These are phyloP conservation scores for Pterocarpus santalinus DNA, from an alignment of 306 rosid species.

Conservation along the genomic window DNA sequence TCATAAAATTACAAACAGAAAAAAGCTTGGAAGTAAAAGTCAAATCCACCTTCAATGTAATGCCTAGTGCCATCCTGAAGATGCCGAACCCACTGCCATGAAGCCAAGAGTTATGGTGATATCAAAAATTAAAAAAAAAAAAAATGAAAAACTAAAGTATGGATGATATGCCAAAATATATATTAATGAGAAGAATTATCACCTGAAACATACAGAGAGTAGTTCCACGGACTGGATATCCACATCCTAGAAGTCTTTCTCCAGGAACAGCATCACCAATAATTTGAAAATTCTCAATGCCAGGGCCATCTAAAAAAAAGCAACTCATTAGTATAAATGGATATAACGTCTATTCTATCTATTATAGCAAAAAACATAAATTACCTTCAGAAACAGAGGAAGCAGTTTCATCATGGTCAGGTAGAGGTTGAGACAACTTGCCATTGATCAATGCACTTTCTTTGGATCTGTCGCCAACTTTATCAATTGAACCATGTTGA, in stretches of 20 bases:
- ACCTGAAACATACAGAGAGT: slow-evolving; percentile 99
- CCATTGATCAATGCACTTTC: slow-evolving; percentile 50
- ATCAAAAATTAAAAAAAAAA: slow-evolving; percentile 34
- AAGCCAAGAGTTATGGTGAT: slow-evolving; percentile 38
- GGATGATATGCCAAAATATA: slow-evolving; percentile 31
- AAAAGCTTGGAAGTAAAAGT: slow-evolving; percentile 4
- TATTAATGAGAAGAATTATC: slow-evolving; percentile 42
- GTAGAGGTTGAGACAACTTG: slow-evolving; percentile 49
- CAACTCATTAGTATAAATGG: slow-evolving; percentile 37
- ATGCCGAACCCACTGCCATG: slow-evolving; percentile 95
- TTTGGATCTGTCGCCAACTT: slow-evolving; percentile 43
- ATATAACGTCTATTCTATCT: neutral
- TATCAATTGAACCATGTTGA: slow-evolving; percentile 48
- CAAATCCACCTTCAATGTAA: slow-evolving; percentile 86
- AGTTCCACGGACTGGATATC: slow-evolving; percentile 87
- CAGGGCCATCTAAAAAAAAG: slow-evolving; percentile 70
- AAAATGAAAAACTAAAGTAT: neutral
- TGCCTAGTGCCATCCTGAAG: slow-evolving; percentile 96
- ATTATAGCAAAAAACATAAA: slow-evolving; percentile 21
- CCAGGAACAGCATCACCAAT: slow-evolving; percentile 90
- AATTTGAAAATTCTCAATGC: slow-evolving; percentile 92
- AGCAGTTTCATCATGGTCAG: slow-evolving; percentile 52
- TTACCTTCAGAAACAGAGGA: slow-evolving; percentile 67
- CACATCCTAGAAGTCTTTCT: slow-evolving; percentile 93
- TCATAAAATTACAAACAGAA: slow-evolving; percentile 7